phyloP scores from a whole-genome alignment of 345 rosid species.

The Brassica nigra region DNA sequence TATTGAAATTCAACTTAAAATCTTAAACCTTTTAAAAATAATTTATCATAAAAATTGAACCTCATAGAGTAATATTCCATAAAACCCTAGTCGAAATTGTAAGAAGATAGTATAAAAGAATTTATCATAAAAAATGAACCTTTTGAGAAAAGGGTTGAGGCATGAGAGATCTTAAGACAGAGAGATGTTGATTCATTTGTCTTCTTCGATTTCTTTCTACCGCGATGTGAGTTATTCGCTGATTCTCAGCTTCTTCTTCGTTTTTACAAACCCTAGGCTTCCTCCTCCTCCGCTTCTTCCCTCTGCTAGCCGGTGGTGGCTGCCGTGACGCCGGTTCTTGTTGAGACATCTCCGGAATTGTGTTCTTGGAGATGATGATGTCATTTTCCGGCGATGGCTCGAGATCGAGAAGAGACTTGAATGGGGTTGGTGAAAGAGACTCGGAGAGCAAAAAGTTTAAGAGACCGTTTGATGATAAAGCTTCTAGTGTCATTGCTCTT shows the following conservation, averaged over 20 bases:
- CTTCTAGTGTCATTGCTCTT: slow-evolving; percentile 56
- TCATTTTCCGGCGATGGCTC: slow-evolving; percentile 37
- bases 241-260: slow-evolving; percentile 82
- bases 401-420: slow-evolving; percentile 40
- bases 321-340: slow-evolving; percentile 28
- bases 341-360: background rate
- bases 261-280: slow-evolving; percentile 78
- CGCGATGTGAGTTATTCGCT: slow-evolving; percentile 91
- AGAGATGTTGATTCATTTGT: slow-evolving; percentile 85
- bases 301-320: slow-evolving; percentile 44
- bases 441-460: slow-evolving; percentile 64
- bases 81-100: slow-evolving; percentile 9
- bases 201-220: slow-evolving; percentile 88
- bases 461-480: slow-evolving; percentile 71
- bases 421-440: slow-evolving; percentile 62
- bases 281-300: slow-evolving; percentile 70
- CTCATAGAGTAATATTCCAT: background rate
- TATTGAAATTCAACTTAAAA: background rate
- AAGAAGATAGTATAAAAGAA: background rate
- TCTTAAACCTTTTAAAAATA: background rate
- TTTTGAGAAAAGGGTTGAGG: slow-evolving; percentile 81
- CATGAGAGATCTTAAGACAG: slow-evolving; percentile 81
- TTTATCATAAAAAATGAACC: slow-evolving; percentile 41
- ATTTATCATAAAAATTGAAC: background rate
- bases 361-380: slow-evolving; percentile 13